Evolutionary conservation across 31 red algal genomes (phyloP).

Genomic region (Porphyra umbilicalis): DNA sequence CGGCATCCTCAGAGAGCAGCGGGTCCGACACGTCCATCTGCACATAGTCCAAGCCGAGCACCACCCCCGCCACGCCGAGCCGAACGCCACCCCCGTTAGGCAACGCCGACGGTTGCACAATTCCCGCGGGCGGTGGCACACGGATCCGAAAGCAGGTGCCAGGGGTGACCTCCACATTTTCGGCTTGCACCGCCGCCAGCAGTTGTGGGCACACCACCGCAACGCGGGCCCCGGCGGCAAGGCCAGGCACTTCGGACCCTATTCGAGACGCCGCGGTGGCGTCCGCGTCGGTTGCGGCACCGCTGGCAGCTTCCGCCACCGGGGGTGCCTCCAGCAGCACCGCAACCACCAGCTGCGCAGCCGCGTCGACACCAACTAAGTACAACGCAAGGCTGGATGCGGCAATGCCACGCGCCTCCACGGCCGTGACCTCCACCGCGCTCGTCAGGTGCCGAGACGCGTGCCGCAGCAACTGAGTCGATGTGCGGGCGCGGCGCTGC

Average conservation of each 20-base stretch:
- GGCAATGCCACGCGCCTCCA: not conserved
- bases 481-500: not conserved
- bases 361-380: not conserved
- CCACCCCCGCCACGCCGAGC: not conserved
- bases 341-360: not conserved
- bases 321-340: not conserved
- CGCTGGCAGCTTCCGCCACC: not conserved
- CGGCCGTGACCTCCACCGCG: not conserved
- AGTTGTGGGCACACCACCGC: not conserved
- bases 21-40: not conserved
- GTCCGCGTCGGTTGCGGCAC: not conserved
- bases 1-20: not conserved
- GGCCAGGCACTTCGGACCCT: not conserved
- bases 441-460: not conserved
- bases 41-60: not conserved
- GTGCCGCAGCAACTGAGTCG: not conserved
- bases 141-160: not conserved
- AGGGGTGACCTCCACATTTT: not conserved
- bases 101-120: not conserved
- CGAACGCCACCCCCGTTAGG: not conserved
- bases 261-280: not conserved
- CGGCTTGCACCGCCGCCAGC: not conserved
- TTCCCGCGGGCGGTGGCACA: not conserved
- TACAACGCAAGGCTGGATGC: not conserved
- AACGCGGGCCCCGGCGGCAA: not conserved